Percentiles rank a stretch among this genome's conserved stretches.
These are phyloP conservation scores for Mycena sp. DNA, from an alignment of 1,284 basidiomycete species.

Conservation along the genomic window DNA sequence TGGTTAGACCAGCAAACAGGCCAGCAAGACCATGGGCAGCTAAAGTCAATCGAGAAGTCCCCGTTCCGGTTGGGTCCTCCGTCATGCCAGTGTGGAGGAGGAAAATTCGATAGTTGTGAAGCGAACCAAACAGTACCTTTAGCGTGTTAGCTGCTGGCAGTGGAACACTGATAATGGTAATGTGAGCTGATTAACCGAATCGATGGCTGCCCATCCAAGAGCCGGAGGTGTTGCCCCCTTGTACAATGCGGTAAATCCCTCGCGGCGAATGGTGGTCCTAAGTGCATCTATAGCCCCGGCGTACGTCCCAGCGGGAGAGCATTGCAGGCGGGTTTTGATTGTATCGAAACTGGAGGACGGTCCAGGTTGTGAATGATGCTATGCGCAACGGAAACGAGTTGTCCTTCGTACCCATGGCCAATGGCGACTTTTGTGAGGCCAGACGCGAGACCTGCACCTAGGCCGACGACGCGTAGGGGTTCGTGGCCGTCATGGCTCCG, in stretches of 20 bases:
- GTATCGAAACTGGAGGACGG: conserved; percentile 79
- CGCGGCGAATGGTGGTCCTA: conserved; percentile 67
- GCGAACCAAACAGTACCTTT: conserved; percentile 66
- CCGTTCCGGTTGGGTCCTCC: conserved; percentile 54
- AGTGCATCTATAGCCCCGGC: conserved; percentile 73
- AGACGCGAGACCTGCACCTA: conserved; percentile 37
- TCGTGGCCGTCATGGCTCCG: too few relatives aligned
- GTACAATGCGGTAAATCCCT: conserved; percentile 70
- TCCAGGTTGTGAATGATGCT: neutral
- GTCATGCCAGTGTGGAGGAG: conserved; percentile 64
- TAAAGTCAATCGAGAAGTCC: conserved; percentile 61
- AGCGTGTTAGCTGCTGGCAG: neutral
- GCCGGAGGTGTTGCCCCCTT: conserved; percentile 81
- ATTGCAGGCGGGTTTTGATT: conserved; percentile 53
- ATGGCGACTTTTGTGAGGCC: conserved; percentile 75
- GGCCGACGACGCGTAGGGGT: too few relatives aligned
- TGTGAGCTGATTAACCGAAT: conserved; percentile 60
- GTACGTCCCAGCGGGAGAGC: conserved; percentile 12
- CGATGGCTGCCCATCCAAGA: conserved; percentile 81
- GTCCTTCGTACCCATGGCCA: conserved; percentile 65
- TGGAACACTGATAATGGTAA: neutral
- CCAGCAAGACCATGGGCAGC: conserved; percentile 76
- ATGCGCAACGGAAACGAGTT: neutral
- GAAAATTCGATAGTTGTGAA: conserved; percentile 78
- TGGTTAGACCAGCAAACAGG: conserved; percentile 80